Evolutionary conservation across 176 grass and related monocot genomes (phyloP).

Genomic region (Oryza meyeriana): DNA sequence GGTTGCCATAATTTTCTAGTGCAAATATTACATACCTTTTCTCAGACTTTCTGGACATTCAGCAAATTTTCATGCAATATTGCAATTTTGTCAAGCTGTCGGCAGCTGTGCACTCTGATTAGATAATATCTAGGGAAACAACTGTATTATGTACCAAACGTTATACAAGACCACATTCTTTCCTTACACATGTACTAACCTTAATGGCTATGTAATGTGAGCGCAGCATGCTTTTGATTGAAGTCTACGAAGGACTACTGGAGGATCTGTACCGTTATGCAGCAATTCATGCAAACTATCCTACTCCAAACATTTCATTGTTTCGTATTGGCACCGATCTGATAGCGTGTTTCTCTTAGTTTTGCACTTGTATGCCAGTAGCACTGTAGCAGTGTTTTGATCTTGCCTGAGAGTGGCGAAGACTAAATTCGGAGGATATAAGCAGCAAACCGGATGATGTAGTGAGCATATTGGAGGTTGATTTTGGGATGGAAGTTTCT

Average conservation of each 20-base stretch:
- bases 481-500: background rate
- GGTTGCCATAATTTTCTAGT: background rate
- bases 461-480: background rate
- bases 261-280: too few relatives aligned
- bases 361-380: background rate
- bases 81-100: background rate
- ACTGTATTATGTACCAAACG: background rate
- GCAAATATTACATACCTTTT: background rate
- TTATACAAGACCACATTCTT: background rate
- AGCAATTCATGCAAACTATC: too few relatives aligned
- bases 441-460: background rate
- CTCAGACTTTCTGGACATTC: background rate
- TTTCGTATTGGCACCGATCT: background rate
- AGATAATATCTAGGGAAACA: background rate
- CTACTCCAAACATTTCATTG: background rate
- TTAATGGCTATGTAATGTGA: too few relatives aligned
- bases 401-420: background rate
- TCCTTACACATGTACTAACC: too few relatives aligned
- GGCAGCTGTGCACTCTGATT: background rate
- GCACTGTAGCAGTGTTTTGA: background rate
- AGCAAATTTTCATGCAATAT: background rate
- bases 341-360: background rate
- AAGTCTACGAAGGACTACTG: too few relatives aligned
- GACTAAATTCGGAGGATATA: background rate
- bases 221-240: too few relatives aligned